Evolutionary conservation across 305 asterid species (phyloP).

Genomic region (Fraxinus nigra): DNA sequence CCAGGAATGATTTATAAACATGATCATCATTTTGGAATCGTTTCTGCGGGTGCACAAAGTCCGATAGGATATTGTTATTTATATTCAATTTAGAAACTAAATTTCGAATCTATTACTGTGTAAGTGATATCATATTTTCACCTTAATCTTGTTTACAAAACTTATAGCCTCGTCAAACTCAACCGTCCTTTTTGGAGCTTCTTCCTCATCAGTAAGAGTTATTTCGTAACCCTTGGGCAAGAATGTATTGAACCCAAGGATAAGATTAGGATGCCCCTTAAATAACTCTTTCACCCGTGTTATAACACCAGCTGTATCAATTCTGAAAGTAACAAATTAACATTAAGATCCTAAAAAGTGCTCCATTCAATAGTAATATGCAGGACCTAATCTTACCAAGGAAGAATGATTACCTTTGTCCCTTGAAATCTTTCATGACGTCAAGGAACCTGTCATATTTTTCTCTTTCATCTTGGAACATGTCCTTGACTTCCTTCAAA

Average conservation of each 20-base stretch:
- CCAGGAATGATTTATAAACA: constrained; percentile 92
- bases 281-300: constrained; percentile 82
- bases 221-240: constrained; percentile 94
- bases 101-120: neutral
- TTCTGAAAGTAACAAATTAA: constrained; percentile 46
- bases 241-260: constrained; percentile 95
- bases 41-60: constrained; percentile 50
- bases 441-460: constrained; percentile 94
- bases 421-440: constrained; percentile 98
- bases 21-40: constrained; percentile 89
- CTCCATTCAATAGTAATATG: constrained; percentile 10
- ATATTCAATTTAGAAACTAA: constrained; percentile 12
- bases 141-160: constrained; percentile 96
- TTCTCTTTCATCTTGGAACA: constrained; percentile 92
- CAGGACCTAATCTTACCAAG: constrained; percentile 8
- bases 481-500: constrained; percentile 95
- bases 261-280: constrained; percentile 82
- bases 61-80: constrained; percentile 19
- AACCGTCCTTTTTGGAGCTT: constrained; percentile 83
- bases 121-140: constrained; percentile 23
- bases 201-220: constrained; percentile 79
- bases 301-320: constrained; percentile 88
- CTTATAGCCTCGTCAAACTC: constrained; percentile 95
- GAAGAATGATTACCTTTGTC: constrained; percentile 62
- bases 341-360: constrained; percentile 8